Percentiles rank a stretch among this genome's conserved stretches.
Evolutionary conservation across 2,329 filamentous ascomycete species (phyloP).

Genomic region (Beauveria medogensis): DNA sequence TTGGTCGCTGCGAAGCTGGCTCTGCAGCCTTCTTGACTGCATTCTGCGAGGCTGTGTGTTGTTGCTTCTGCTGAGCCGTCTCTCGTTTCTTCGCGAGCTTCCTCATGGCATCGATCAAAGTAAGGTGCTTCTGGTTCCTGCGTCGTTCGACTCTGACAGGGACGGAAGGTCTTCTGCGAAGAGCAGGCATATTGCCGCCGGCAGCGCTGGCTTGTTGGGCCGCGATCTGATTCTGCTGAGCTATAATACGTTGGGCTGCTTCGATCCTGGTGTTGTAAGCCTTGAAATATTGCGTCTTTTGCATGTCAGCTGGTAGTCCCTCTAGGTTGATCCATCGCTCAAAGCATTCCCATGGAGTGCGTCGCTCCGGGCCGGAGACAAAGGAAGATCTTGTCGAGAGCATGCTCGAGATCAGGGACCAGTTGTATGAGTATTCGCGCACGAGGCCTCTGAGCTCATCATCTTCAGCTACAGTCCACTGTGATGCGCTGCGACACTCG

Average conservation of each 20-base stretch:
- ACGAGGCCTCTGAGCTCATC: slow-evolving; percentile 80
- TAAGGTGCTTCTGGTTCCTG: slow-evolving; percentile 77
- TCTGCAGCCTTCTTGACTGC: slow-evolving; percentile 79
- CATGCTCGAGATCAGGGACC: slow-evolving; percentile 85
- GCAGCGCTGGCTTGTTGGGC: slow-evolving; percentile 41
- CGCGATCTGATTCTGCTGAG: slow-evolving; percentile 44
- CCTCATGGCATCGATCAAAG: slow-evolving; percentile 87
- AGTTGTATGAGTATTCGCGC: slow-evolving; percentile 93
- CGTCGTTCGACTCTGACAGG: slow-evolving; percentile 81
- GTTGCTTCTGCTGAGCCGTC: slow-evolving; percentile 75
- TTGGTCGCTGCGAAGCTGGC: slow-evolving; percentile 39
- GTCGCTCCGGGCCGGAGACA: slow-evolving; percentile 76
- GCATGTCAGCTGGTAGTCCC: slow-evolving; percentile 84
- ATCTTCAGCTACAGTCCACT: slow-evolving; percentile 87
- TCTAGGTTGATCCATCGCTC: slow-evolving; percentile 93
- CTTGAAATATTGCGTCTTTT: slow-evolving; percentile 92
- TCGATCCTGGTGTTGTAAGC: slow-evolving; percentile 55
- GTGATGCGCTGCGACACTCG: slow-evolving; percentile 75
- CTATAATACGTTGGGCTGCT: slow-evolving; percentile 46
- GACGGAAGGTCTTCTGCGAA: slow-evolving; percentile 62
- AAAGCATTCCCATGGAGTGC: slow-evolving; percentile 98
- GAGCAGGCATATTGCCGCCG: slow-evolving; percentile 27
- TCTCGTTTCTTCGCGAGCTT: slow-evolving; percentile 94
- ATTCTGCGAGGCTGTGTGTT: slow-evolving; percentile 69
- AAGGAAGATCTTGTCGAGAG: slow-evolving; percentile 67